Evolutionary conservation across 768 basidiomycete species (phyloP).

Genomic region (Hygrophoropsis aurantiaca): DNA sequence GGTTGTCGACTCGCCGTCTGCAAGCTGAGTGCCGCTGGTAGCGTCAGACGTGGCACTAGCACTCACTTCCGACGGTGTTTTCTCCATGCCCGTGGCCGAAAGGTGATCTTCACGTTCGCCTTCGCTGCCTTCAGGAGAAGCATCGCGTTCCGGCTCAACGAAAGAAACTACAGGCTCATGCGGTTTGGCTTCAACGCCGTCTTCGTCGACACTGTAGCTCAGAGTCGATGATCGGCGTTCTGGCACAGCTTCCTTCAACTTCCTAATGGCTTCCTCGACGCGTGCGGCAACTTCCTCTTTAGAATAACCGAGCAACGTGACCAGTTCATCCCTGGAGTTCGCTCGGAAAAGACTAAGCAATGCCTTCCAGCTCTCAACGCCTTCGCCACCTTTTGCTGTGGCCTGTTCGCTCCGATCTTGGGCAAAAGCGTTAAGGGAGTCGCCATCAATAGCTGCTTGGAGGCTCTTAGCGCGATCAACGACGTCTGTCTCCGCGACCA

Average conservation of each 20-base stretch:
- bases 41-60: slow-evolving; percentile 61
- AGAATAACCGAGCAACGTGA: slow-evolving; percentile 89
- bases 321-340: slow-evolving; percentile 86
- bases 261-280: slow-evolving; percentile 81
- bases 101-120: slow-evolving; percentile 19
- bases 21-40: slow-evolving; percentile 52
- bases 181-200: slow-evolving; percentile 40
- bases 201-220: slow-evolving; percentile 37
- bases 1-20: slow-evolving; percentile 77
- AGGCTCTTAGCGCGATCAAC: slow-evolving; percentile 73
- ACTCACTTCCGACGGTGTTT: slow-evolving; percentile 66
- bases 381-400: slow-evolving; percentile 11
- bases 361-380: slow-evolving; percentile 75
- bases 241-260: slow-evolving; percentile 48
- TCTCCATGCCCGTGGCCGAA: slow-evolving; percentile 28
- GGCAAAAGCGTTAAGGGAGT: slow-evolving; percentile 66
- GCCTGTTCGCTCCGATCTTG: slow-evolving; percentile 46
- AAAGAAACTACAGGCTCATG: slow-evolving; percentile 84
- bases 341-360: slow-evolving; percentile 86
- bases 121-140: slow-evolving; percentile 29
- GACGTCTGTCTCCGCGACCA: slow-evolving; percentile 74
- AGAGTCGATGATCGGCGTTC: slow-evolving; percentile 24
- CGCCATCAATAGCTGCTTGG: slow-evolving; percentile 57
- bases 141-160: slow-evolving; percentile 65
- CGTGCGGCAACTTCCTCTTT: slow-evolving; percentile 79